phyloP scores from a whole-genome alignment of 2,329 filamentous ascomycete species.

The Monilinia aucupariae region DNA sequence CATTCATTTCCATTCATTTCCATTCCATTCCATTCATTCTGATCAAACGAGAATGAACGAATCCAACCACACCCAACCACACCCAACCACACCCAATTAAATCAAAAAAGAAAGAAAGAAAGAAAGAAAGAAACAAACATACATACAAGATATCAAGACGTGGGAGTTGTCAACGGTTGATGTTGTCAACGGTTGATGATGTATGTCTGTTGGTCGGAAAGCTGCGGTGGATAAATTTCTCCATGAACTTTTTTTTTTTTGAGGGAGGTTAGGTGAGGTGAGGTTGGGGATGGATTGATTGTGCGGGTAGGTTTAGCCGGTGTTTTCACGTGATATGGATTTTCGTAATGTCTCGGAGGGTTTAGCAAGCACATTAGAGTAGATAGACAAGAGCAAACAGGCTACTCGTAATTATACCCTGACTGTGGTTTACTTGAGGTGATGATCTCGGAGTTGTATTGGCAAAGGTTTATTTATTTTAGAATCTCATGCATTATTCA shows the following conservation, averaged over 20 bases:
- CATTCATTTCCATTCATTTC: too few species aligned
- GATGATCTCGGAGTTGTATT: neutral
- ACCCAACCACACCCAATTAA: too few species aligned
- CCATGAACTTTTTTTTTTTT: constrained; percentile 11
- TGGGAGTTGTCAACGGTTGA: neutral
- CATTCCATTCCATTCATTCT: too few species aligned
- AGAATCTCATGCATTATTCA: constrained; percentile 34
- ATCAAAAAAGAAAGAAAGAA: too few species aligned
- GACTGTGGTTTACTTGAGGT: neutral
- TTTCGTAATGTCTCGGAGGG: neutral
- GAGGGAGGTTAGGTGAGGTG: too few species aligned
- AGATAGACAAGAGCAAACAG: neutral
- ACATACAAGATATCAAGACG: neutral
- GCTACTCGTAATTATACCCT: neutral
- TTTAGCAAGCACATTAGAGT: neutral
- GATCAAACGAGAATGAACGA: too few species aligned
- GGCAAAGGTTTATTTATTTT: constrained; percentile 1
- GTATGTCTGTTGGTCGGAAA: neutral
- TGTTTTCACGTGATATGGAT: neutral
- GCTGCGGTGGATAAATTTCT: constrained; percentile 13
- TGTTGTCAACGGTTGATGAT: neutral
- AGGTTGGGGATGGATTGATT: neutral
- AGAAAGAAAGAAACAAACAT: too few species aligned
- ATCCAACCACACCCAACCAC: too few species aligned
- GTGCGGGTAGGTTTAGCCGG: neutral